These are phyloP conservation scores for Colletotrichum chlorophyti DNA, from an alignment of 2,329 filamentous ascomycete species.

Conservation along the genomic window DNA sequence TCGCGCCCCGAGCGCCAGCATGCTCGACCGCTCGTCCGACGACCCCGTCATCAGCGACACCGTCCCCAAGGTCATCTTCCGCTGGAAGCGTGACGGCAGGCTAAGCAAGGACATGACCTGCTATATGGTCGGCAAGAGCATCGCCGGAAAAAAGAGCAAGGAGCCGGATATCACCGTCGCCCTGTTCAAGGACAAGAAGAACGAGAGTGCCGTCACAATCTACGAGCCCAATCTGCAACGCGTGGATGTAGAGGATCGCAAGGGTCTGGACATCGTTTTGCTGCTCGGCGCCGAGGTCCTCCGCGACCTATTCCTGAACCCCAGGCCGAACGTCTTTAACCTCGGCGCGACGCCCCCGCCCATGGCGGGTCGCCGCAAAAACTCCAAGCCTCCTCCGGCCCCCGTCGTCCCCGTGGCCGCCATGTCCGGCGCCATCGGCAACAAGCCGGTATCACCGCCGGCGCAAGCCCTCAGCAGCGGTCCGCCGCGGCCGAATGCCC, in stretches of 20 bases:
- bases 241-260: conserved; percentile 92
- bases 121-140: conserved; percentile 80
- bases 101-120: conserved; percentile 89
- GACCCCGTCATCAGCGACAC: conserved; percentile 47
- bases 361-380: conserved; percentile 44
- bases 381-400: conserved; percentile 48
- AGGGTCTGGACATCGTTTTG: conserved; percentile 87
- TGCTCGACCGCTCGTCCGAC: conserved; percentile 75
- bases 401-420: conserved; percentile 32
- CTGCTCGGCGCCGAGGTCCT: conserved; percentile 69
- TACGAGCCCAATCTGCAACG: conserved; percentile 93
- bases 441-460: conserved; percentile 32
- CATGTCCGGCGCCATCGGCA: conserved; percentile 50
- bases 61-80: conserved; percentile 81
- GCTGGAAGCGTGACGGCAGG: conserved; percentile 88
- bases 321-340: conserved; percentile 81
- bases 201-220: conserved; percentile 74
- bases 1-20: conserved; percentile 77
- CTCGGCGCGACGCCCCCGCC: conserved; percentile 53
- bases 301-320: conserved; percentile 68
- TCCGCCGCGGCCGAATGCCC: conserved; percentile 38
- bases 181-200: conserved; percentile 75
- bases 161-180: conserved; percentile 97
- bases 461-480: conserved; percentile 34
- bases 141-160: conserved; percentile 77